Evolutionary conservation across 2,329 filamentous ascomycete genomes (phyloP).

Genomic region (Hortaea sp.): DNA sequence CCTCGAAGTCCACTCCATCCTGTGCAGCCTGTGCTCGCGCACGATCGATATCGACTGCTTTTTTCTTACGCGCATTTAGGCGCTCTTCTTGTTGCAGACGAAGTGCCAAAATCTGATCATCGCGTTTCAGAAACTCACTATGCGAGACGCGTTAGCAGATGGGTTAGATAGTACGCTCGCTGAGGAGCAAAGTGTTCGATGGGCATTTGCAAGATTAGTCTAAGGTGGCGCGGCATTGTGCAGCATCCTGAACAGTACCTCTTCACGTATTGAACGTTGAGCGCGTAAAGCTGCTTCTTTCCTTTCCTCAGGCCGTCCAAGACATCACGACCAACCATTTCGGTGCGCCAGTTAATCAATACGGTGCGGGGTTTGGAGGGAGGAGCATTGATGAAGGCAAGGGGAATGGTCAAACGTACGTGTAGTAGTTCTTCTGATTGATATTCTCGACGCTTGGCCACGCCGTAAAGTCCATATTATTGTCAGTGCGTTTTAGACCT

Average conservation of each 20-base stretch:
- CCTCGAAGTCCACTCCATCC: slow-evolving; percentile 27
- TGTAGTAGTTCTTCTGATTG: slow-evolving; percentile 98
- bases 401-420: slow-evolving; percentile 46
- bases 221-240: neutral
- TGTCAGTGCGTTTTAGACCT: slow-evolving; percentile 95
- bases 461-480: slow-evolving; percentile 89
- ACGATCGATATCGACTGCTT: slow-evolving; percentile 77
- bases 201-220: neutral
- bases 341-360: neutral
- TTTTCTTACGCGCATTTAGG: slow-evolving; percentile 72
- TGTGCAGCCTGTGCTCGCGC: slow-evolving; percentile 66
- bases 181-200: neutral
- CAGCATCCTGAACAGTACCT: slow-evolving; percentile 14
- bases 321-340: slow-evolving; percentile 22
- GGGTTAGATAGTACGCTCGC: neutral
- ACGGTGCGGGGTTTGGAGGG: neutral
- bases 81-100: slow-evolving; percentile 81
- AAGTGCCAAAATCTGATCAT: slow-evolving; percentile 87
- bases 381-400: neutral
- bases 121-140: slow-evolving; percentile 95
- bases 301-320: slow-evolving; percentile 23
- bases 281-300: slow-evolving; percentile 24
- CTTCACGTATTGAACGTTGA: slow-evolving; percentile 25
- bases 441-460: slow-evolving; percentile 92
- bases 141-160: slow-evolving; percentile 2